These are phyloP conservation scores for Clavariopsis aquatica DNA, from an alignment of 495 filamentous ascomycete genomes.

Conservation along the genomic window DNA sequence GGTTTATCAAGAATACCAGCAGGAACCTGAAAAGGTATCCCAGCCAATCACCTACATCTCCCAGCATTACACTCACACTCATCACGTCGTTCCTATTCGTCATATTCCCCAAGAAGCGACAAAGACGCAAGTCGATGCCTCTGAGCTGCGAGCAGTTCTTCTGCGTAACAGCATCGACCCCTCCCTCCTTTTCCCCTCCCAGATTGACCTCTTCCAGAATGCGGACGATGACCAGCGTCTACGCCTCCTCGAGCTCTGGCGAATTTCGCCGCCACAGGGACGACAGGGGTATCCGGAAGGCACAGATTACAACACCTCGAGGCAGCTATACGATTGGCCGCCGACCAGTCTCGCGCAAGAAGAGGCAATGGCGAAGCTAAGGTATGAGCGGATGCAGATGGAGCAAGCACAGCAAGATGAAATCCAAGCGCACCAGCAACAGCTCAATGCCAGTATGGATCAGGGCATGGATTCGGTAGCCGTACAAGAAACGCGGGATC, in stretches of 20 bases:
- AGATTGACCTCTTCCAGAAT: slow-evolving; percentile 46
- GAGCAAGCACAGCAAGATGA: slow-evolving; percentile 18
- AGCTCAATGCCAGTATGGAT: slow-evolving; percentile 30
- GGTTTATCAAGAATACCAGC: slow-evolving; percentile 9
- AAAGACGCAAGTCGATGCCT: slow-evolving; percentile 34
- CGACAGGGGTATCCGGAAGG: slow-evolving; percentile 24
- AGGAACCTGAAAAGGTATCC: slow-evolving; percentile 5
- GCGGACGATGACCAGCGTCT: slow-evolving; percentile 45
- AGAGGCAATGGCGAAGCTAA: slow-evolving; percentile 43
- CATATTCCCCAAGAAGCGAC: slow-evolving; percentile 34
- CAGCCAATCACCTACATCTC: slow-evolving; percentile 44
- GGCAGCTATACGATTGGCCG: slow-evolving; percentile 38
- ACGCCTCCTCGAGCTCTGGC: slow-evolving; percentile 48
- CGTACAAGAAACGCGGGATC: slow-evolving; percentile 17
- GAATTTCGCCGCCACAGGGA: slow-evolving; percentile 43
- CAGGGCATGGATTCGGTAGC: slow-evolving; percentile 16
- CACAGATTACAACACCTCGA: slow-evolving; percentile 29
- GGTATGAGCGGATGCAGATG: slow-evolving; percentile 41
- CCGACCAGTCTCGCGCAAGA: slow-evolving; percentile 44
- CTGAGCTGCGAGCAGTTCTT: slow-evolving; percentile 39
- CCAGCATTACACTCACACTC: slow-evolving; percentile 45
- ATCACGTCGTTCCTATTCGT: slow-evolving; percentile 41
- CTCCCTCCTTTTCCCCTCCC: slow-evolving; percentile 43
- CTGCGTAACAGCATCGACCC: slow-evolving; percentile 44
- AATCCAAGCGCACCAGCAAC: slow-evolving; percentile 28